Conservation (phyloP, 2,329 filamentous ascomycete species). For the Fusarium sulawesiense region DNA sequence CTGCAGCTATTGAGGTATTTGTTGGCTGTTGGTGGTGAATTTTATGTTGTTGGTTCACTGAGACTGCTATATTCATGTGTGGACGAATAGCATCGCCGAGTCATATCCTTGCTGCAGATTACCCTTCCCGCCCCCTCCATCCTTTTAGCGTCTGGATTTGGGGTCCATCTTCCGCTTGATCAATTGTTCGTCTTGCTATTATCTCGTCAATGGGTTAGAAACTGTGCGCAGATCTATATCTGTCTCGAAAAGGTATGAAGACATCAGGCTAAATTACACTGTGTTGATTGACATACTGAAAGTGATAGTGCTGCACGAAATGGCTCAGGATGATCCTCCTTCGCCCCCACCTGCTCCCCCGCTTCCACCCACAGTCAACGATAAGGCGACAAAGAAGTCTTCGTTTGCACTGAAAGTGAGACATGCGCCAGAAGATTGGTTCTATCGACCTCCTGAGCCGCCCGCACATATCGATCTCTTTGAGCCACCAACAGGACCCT, state of each 20-base stretch:
- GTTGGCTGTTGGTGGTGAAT: not conserved
- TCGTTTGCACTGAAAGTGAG: not conserved
- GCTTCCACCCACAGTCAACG: not conserved
- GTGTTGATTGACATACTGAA: no score
- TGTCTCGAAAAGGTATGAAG: not conserved
- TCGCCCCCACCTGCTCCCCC: not conserved
- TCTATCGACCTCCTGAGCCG: not conserved
- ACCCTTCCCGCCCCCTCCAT: not conserved
- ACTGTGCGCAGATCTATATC: no score
- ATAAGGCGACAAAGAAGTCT: rapidly evolving
- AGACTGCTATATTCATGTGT: not conserved
- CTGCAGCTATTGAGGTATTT: not conserved
- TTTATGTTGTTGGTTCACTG: not conserved
- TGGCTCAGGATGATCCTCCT: no score
- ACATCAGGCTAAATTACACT: not conserved
- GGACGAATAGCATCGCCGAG: not conserved
- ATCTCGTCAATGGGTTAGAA: no score
- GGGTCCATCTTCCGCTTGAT: no score
- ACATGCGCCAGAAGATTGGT: not conserved
- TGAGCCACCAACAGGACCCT: not conserved
- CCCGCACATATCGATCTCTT: not conserved
- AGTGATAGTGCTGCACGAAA: no score
- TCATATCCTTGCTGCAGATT: not conserved
- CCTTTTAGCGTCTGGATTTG: not conserved
- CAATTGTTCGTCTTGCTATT: no score